phyloP scores from a whole-genome alignment of 345 rosid species.

The Melaleuca alternifolia region DNA sequence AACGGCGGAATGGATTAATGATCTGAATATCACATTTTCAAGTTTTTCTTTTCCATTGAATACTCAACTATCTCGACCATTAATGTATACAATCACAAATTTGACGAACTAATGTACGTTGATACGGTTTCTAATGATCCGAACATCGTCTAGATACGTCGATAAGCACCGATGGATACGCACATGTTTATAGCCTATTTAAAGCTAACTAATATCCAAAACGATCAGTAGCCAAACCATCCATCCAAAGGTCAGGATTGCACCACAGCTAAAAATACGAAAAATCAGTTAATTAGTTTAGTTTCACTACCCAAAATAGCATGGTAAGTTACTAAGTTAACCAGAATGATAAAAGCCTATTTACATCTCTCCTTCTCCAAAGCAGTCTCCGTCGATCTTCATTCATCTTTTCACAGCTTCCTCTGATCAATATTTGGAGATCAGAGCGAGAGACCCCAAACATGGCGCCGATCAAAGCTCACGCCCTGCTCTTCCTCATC shows the following conservation, averaged over 20 bases:
- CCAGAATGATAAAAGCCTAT: neutral
- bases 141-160: rapidly evolving
- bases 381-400: neutral
- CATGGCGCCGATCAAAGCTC: neutral
- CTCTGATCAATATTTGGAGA: neutral
- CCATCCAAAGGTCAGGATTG: neutral
- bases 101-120: neutral
- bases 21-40: no score
- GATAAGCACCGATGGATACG: neutral
- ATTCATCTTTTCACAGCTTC: neutral
- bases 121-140: neutral
- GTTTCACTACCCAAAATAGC: neutral
- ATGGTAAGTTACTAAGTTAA: neutral
- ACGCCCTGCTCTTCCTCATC: neutral
- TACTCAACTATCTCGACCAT: no score
- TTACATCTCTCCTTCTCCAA: neutral
- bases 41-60: no score
- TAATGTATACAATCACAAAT: neutral
- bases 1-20: no score
- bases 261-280: neutral
- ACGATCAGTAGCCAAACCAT: neutral
- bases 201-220: neutral
- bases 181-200: neutral
- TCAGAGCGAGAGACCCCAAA: neutral
- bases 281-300: neutral